Conservation (phyloP, 2,329 filamentous ascomycete species). For the Epichloe amarillans region DNA sequence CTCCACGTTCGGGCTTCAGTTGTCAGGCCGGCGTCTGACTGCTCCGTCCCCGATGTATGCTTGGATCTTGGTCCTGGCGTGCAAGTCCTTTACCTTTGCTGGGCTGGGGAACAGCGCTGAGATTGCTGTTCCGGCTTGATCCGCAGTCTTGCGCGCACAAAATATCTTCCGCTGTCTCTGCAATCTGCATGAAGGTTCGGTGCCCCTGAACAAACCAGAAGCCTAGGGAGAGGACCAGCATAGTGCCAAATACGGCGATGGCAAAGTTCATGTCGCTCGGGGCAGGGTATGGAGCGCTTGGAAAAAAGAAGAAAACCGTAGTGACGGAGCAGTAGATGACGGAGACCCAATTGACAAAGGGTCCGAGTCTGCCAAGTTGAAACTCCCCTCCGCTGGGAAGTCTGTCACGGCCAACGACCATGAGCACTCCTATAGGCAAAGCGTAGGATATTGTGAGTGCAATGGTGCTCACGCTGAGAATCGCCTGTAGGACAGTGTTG, state of each 20-base stretch:
- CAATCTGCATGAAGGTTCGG: constrained; percentile 12
- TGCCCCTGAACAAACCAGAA: constrained; percentile 39
- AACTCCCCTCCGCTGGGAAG: constrained; percentile 31
- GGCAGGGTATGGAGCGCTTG: constrained; percentile 28
- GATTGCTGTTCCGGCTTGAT: background rate
- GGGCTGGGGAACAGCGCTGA: background rate
- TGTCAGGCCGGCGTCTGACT: background rate
- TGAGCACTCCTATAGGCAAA: constrained; percentile 34
- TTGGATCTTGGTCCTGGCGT: background rate
- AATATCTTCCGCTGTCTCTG: constrained; percentile 8
- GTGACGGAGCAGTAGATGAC: constrained; percentile 38
- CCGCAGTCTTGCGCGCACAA: constrained; percentile 6
- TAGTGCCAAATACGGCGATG: constrained; percentile 41
- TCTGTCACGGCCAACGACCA: constrained; percentile 37
- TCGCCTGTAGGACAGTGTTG: constrained; percentile 37
- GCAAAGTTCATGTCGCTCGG: constrained; percentile 43
- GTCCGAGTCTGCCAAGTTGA: constrained; percentile 30
- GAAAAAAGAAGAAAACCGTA: constrained; percentile 42
- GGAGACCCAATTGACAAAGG: constrained; percentile 32
- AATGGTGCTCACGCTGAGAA: constrained; percentile 42
- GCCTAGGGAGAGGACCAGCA: constrained; percentile 33
- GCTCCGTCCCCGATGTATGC: background rate
- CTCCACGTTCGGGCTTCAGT: background rate
- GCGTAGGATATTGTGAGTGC: constrained; percentile 36
- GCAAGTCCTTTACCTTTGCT: background rate